Percentiles rank a stretch among this genome's conserved stretches.
Evolutionary conservation across 2,329 filamentous ascomycete genomes (phyloP).

Genomic region (Epichloe gansuensis): DNA sequence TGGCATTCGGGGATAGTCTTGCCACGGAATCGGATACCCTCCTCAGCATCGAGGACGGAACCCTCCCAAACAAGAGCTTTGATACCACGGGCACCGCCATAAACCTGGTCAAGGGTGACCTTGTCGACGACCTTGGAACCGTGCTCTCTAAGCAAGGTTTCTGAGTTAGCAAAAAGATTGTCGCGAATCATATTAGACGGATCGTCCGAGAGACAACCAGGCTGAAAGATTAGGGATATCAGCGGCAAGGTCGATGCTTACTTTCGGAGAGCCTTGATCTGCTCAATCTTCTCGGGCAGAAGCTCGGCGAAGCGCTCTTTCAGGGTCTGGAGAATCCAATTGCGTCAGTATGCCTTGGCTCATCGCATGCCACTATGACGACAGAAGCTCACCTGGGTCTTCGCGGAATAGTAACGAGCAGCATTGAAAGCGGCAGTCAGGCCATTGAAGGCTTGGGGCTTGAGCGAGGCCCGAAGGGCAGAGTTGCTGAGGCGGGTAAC

Average conservation of each 20-base stretch:
- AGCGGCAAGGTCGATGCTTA: constrained; percentile 32
- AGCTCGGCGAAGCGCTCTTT: constrained; percentile 98
- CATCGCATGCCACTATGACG: background rate
- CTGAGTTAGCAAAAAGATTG: constrained; percentile 11
- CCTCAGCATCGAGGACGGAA: constrained; percentile 94
- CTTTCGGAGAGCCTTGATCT: constrained; percentile 98
- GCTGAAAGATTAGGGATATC: background rate
- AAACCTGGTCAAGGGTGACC: constrained; percentile 98
- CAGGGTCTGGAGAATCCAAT: constrained; percentile 51
- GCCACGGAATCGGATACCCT: constrained; percentile 98
- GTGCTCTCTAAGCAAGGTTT: constrained; percentile 55
- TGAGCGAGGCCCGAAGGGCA: constrained; percentile 66
- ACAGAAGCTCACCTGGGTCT: constrained; percentile 58
- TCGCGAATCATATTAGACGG: constrained; percentile 9
- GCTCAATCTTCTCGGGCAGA: constrained; percentile 91
- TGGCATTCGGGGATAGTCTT: constrained; percentile 99
- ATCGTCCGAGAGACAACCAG: background rate
- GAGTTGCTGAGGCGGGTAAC: constrained; percentile 70
- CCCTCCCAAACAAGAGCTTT: constrained; percentile 98
- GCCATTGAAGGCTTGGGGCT: constrained; percentile 54
- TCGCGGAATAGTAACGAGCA: constrained; percentile 83
- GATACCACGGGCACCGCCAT: constrained; percentile 97
- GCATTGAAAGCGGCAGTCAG: constrained; percentile 67
- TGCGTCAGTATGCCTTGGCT: background rate
- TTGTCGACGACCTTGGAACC: constrained; percentile 93